Base-by-base conservation (phyloP, 2,329 filamentous ascomycete species). In the Lecanicillium sp. region DNA sequence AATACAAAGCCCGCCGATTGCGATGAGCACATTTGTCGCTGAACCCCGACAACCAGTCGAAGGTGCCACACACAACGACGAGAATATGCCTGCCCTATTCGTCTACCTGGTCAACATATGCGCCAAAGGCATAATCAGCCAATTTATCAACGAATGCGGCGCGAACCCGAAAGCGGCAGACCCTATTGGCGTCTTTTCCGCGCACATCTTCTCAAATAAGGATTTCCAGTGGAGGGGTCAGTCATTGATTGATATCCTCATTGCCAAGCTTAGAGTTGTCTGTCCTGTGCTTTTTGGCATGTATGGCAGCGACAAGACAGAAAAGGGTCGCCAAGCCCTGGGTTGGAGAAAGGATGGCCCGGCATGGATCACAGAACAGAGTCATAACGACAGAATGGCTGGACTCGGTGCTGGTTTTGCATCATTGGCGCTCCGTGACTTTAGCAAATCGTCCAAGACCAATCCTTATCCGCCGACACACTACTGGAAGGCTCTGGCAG, bases 261-360 rank as follows among this genome's bases (percentile, higher is more conserved):
- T 94, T 51, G 69, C 89, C 39, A 95, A 96, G 59, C 84, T 85
- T 52, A 79, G 88, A 43, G 70, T 84, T 13, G 70, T 77, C 4
- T 94, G 87, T 51, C 90, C 92, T 0, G 80, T 88, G 2, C 67
- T 98, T 1, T 96, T 94, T 56, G 90, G 90, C 14, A 77, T 89
- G 47, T 73, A 77, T 31, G 89, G 86, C 17, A 78, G 69, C 45
- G 86, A 94, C 56, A 79, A 71, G 44, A 94, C 80, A 1, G 72
- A 78, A 33, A 67, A 68, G 9, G 87, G 86, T 1, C 74, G 80
- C 11, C 48, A 60, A 14, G 71, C 74, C n/a, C 60, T 94, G 3
- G 87, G 86, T 1, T 94, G 87, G 86, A 73, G 70, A 59, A 76
- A 70, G 47, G 72, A 78, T 11, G 69, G 65, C 8, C 68, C 71